Evolutionary conservation across 306 rosid species (phyloP), one percentile per base, ranked within the genome.

Genomic region (Corylus avellana): DNA sequence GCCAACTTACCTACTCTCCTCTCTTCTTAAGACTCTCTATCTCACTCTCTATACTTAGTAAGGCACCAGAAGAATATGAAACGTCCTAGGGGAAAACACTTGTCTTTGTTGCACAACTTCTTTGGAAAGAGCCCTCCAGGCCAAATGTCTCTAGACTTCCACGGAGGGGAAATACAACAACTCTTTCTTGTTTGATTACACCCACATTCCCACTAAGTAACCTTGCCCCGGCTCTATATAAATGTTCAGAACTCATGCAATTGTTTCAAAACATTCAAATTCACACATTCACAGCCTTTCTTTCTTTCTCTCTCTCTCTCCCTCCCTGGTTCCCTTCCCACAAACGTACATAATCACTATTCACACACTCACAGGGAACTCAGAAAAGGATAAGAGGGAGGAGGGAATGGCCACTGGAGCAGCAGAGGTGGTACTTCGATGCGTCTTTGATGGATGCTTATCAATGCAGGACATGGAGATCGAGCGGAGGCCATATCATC

Each of bases 401-500:
- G 66, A 53, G 58, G 77, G 44, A 82, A 78, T 89, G 92, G 87
- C 84, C 39, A 35, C 74, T 58, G 14, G 32, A 58, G 64, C 64
- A 22, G 64, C 64, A 58, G 64, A 87, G 46, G 77, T 79, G 84
- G 62, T 86, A 78, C 64, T 84, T 72, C 58, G 64, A 77, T 70
- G 84, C 77, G 89, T 90, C 27, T 88, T 82, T 81, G 85, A 86
- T 85, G 93, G 87, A 84, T 83, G 92, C 62, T 71, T 90, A 44
- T 85, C 92, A 57, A 46, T 84, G 82, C 78, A 78, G 42, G 93
- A 90, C 73, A 87, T 27, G 20, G 91, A 83, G 55, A 78, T 86
- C 53, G 89, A 88, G 63, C 10, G 96, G 63, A 88, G 97, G 76
- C 97, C 98, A 32, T 92, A 89, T 83, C 96, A 94, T 69, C 90